Evolutionary conservation across 2,329 filamentous ascomycete genomes (phyloP).

Genomic region (Colletotrichum higginsianum): DNA sequence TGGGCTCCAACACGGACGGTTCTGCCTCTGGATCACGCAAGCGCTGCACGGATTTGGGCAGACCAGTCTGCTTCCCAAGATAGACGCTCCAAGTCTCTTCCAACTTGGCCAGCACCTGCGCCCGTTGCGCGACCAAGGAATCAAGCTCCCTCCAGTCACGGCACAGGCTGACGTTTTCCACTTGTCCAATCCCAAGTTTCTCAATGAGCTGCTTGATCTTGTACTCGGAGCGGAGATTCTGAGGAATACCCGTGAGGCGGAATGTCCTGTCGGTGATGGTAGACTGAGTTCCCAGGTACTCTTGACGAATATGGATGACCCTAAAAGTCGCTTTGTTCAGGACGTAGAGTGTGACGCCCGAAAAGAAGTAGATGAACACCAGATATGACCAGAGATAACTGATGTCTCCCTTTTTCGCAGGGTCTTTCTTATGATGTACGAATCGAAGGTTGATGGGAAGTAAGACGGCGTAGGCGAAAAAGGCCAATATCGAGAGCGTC

Average conservation of each 20-base stretch:
- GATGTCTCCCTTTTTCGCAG: slow-evolving; percentile 44
- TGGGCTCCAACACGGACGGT: slow-evolving; percentile 33
- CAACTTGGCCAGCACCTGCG: slow-evolving; percentile 76
- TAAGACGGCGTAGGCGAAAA: slow-evolving; percentile 86
- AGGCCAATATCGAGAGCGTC: slow-evolving; percentile 83
- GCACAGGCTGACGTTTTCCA: slow-evolving; percentile 89
- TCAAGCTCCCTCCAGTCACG: slow-evolving; percentile 90
- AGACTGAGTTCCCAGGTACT: slow-evolving; percentile 92
- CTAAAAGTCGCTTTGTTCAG: slow-evolving; percentile 87
- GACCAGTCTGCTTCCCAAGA: slow-evolving; percentile 68
- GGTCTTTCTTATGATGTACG: slow-evolving; percentile 46
- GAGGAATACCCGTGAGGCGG: slow-evolving; percentile 88
- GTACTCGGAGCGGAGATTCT: slow-evolving; percentile 82
- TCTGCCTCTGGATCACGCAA: slow-evolving; percentile 44
- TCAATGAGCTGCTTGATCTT: slow-evolving; percentile 91
- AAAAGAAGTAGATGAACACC: slow-evolving; percentile 95
- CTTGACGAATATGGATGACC: slow-evolving; percentile 88
- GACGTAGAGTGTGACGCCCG: slow-evolving; percentile 83
- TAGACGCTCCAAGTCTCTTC: slow-evolving; percentile 89
- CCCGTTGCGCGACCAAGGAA: slow-evolving; percentile 77
- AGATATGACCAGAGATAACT: slow-evolving; percentile 92
- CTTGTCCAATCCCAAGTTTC: slow-evolving; percentile 88
- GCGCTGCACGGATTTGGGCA: slow-evolving; percentile 51
- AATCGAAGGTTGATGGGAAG: slow-evolving; percentile 87
- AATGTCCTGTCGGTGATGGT: slow-evolving; percentile 98